Conservation (phyloP, 73 alveolate species). For the Durusdinium trenchii region DNA sequence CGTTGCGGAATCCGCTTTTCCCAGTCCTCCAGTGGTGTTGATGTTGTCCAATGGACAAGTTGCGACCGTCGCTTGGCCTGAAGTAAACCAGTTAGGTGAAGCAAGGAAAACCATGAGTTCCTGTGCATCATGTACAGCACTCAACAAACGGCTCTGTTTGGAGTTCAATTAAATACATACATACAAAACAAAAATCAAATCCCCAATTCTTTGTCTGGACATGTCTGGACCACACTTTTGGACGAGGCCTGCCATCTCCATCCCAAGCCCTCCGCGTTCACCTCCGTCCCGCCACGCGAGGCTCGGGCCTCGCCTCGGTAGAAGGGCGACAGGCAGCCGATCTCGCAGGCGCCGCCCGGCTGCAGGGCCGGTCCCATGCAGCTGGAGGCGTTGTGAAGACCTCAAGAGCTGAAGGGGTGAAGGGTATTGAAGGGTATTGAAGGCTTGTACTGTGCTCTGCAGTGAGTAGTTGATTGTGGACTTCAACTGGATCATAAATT, state of each 20-base stretch:
- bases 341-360: conserved; percentile 71
- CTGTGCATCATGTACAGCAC: no score
- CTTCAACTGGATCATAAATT: no score
- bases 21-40: conserved; percentile 86
- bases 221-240: background rate
- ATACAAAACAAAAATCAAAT: background rate
- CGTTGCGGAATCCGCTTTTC: no score
- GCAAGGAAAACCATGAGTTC: background rate
- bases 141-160: no score
- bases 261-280: background rate
- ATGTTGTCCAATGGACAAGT: conserved; percentile 81
- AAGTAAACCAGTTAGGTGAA: background rate
- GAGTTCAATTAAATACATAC: background rate
- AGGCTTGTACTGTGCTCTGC: no score
- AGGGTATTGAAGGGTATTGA: no score
- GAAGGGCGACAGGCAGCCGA: conserved; percentile 63
- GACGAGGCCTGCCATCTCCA: background rate
- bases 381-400: conserved; percentile 43
- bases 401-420: no score
- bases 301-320: conserved; percentile 15
- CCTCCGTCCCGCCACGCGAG: background rate
- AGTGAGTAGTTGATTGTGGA: no score
- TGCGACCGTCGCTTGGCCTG: conserved; percentile 39
- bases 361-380: conserved; percentile 37
- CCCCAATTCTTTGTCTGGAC: background rate